phyloP scores from a whole-genome alignment of 2,329 filamentous ascomycete genomes.

The Beauveria scarabaeidicola region DNA sequence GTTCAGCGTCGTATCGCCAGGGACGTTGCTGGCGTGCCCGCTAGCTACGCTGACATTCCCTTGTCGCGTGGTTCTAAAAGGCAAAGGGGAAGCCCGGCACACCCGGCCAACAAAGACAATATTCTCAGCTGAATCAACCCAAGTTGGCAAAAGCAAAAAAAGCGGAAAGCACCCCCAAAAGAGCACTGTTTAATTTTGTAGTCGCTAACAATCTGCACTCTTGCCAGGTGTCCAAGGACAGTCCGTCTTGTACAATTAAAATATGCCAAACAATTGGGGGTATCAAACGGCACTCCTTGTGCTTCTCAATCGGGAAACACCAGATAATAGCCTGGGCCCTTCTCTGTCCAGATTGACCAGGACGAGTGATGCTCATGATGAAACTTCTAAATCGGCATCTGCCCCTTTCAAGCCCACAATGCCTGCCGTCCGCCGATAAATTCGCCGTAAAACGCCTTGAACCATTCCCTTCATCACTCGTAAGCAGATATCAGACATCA shows the following conservation, averaged over 20 bases:
- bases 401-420: background rate
- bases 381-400: background rate
- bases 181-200: background rate
- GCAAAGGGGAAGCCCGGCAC: too few species aligned
- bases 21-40: background rate
- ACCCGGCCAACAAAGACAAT: too few species aligned
- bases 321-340: background rate
- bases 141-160: too few species aligned
- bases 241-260: background rate
- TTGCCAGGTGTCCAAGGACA: background rate
- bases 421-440: background rate
- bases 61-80: background rate
- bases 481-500: background rate
- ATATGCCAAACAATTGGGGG: constrained; percentile 1
- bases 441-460: background rate
- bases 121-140: too few species aligned
- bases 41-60: background rate
- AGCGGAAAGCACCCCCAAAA: background rate
- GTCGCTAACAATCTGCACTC: background rate
- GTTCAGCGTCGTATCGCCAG: background rate
- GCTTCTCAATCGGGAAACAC: background rate
- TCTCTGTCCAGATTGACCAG: background rate
- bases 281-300: background rate
- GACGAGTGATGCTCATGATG: background rate
- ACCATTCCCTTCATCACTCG: background rate